Conservation (phyloP, 768 basidiomycete genomes). For the Terana coerulea region DNA sequence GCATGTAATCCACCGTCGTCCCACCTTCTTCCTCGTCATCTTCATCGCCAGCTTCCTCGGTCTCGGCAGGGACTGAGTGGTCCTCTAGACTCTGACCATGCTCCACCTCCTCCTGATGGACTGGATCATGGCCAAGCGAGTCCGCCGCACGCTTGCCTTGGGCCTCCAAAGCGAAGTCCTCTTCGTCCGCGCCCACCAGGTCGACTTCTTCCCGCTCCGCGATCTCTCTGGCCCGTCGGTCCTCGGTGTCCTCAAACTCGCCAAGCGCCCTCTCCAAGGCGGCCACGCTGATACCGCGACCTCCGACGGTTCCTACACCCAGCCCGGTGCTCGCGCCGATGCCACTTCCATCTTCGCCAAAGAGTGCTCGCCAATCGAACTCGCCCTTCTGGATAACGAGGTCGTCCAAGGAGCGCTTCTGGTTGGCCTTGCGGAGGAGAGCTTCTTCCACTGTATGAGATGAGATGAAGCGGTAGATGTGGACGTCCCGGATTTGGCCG, state of each 20-base stretch:
- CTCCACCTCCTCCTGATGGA: conserved; percentile 5
- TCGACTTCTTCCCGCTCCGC: conserved; percentile 72
- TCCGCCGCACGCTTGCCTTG: conserved; percentile 16
- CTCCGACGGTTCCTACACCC: conserved; percentile 52
- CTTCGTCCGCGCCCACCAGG: conserved; percentile 74
- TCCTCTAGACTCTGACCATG: conserved; percentile 18
- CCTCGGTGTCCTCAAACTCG: conserved; percentile 86
- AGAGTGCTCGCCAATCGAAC: conserved; percentile 90
- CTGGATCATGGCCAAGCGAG: conserved; percentile 25
- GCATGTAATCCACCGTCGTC: conserved; percentile 82
- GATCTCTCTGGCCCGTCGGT: conserved; percentile 74
- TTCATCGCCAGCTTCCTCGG: conserved; percentile 34
- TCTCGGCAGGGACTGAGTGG: conserved; percentile 34
- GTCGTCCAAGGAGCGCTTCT: conserved; percentile 88
- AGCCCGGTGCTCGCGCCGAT: not conserved
- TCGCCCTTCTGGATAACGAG: conserved; percentile 92
- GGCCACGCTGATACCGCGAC: conserved; percentile 41
- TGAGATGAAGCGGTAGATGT: conserved; percentile 93
- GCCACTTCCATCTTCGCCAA: conserved; percentile 48
- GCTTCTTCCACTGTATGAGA: conserved; percentile 92
- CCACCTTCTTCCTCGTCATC: conserved; percentile 54
- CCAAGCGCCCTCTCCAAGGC: conserved; percentile 74
- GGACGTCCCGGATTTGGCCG: conserved; percentile 93
- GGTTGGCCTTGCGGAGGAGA: conserved; percentile 95
- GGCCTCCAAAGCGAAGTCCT: conserved; percentile 67